These are phyloP conservation scores for Taphrina populina DNA, from an alignment of 1,139 yeast genomes.

Conservation along the genomic window DNA sequence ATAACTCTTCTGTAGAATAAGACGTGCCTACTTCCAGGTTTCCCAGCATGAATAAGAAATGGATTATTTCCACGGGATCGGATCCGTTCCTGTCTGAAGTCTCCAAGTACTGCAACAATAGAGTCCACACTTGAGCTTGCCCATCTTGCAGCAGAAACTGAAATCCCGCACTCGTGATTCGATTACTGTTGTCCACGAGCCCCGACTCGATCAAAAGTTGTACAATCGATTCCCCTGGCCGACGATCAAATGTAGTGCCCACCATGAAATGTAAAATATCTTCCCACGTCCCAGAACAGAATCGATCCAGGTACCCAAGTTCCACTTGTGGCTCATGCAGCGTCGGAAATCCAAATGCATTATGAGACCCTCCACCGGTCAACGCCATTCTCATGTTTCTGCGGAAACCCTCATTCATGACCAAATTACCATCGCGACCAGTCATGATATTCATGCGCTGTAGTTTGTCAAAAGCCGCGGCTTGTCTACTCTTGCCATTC, in stretches of 20 bases:
- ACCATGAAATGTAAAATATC: slow-evolving; percentile 95
- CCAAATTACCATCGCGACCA: slow-evolving; percentile 47
- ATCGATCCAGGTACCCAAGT: slow-evolving; percentile 65
- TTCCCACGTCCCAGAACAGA: slow-evolving; percentile 90
- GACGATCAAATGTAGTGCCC: slow-evolving; percentile 61
- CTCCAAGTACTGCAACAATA: slow-evolving; percentile 79
- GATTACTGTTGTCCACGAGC: slow-evolving; percentile 70
- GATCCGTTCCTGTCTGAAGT: slow-evolving; percentile 79
- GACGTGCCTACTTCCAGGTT: slow-evolving; percentile 87
- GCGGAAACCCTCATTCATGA: slow-evolving; percentile 71
- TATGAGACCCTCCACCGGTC: slow-evolving; percentile 64
- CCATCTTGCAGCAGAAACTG: slow-evolving; percentile 90
- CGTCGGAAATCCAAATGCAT: slow-evolving; percentile 58
- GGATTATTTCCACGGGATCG: slow-evolving; percentile 95
- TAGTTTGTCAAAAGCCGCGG: slow-evolving; percentile 76
- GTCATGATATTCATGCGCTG: slow-evolving; percentile 59
- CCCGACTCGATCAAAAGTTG: slow-evolving; percentile 61
- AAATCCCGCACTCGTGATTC: slow-evolving; percentile 87
- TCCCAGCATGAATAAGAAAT: slow-evolving; percentile 89
- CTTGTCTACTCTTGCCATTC: slow-evolving; percentile 50
- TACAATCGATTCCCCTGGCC: slow-evolving; percentile 48
- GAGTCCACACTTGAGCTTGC: slow-evolving; percentile 93
- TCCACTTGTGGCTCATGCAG: slow-evolving; percentile 58
- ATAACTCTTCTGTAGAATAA: slow-evolving; percentile 67
- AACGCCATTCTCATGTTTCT: slow-evolving; percentile 75